Percentiles rank a stretch among this genome's conserved stretches.
These are phyloP conservation scores for Phialocephala sp. DNA, from an alignment of 2,329 filamentous ascomycete genomes.

Conservation along the genomic window DNA sequence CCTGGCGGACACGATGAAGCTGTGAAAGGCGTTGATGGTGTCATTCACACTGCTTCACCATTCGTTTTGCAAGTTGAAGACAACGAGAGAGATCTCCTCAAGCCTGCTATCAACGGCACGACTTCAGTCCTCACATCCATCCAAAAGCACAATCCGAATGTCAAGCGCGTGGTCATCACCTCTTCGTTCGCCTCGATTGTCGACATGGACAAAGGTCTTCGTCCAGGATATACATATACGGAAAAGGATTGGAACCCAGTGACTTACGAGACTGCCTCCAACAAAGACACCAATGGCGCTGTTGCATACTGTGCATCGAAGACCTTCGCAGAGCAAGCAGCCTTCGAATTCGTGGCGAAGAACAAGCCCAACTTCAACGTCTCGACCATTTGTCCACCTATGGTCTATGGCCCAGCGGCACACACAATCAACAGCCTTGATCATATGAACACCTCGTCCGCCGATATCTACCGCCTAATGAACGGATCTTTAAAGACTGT, in stretches of 20 bases:
- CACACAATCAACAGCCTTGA: conserved; percentile 65
- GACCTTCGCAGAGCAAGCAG: conserved; percentile 68
- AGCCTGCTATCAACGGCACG: conserved; percentile 60
- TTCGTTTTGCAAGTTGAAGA: conserved; percentile 44
- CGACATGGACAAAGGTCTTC: conserved; percentile 55
- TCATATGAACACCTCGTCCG: conserved; percentile 73
- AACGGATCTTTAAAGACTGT: conserved; percentile 62
- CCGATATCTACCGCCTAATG: conserved; percentile 68
- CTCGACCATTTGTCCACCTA: conserved; percentile 64
- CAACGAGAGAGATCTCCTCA: conserved; percentile 49
- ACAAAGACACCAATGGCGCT: conserved; percentile 18
- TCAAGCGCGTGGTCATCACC: conserved; percentile 55
- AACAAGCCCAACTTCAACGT: conserved; percentile 61
- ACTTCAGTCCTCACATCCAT: conserved; percentile 53
- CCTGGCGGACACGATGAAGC: conserved; percentile 71
- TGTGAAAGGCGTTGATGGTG: conserved; percentile 65
- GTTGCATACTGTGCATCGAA: conserved; percentile 50
- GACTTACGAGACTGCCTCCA: conserved; percentile 50
- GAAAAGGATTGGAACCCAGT: conserved; percentile 61
- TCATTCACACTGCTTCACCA: conserved; percentile 73
- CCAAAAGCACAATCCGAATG: conserved; percentile 46
- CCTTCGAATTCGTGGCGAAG: conserved; percentile 64
- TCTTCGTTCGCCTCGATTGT: conserved; percentile 68
- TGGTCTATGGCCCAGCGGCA: conserved; percentile 65
- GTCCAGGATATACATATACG: conserved; percentile 53